Evolutionary conservation across 2,329 filamentous ascomycete species (phyloP), one percentile per base, ranked within the genome.

Genomic region (Arthroderma uncinatum): DNA sequence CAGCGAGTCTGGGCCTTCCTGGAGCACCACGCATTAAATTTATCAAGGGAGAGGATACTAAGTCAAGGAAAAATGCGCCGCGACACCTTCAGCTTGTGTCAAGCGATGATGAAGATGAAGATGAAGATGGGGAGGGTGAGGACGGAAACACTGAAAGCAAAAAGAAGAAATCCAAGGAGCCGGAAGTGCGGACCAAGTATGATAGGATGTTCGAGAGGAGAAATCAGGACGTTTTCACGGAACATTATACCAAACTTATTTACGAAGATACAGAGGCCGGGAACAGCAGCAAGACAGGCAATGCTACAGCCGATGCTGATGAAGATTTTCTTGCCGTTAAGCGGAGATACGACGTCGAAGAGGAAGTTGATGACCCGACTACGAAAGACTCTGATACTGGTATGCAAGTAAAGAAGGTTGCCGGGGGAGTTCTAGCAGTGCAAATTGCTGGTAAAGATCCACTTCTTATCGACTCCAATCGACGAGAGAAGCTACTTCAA

Each of bases 121-220:
- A 75, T 19, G 73, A 70, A 10, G 74, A 72, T 47, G 75, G 69
- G 25, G 75, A 74, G 58, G 50, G 19, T 16, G 8, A 52, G 2
- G 9, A 52, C 19, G 19, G 25, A 52, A 19, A n/a, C n/a, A n/a
- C n/a, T n/a, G 42, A n/a, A 1, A 75, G 70, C 39, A 65, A 69
- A 34, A 78, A 79, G 65, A 72, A 70, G 58, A 73, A 76, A 60
- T 83, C 81, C 69, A 83, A 84, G 73, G 85, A 87, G 73, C 77
- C 79, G 9, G 81, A 84, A 64, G 88, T 95, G 16, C 82, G 90
- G 60, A 98, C 94, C 33, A 97, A 95, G 71, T 94, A 95, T 70
- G 90, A 98, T 71, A 86, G 89, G 64, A 97, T 98, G 93, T 96
- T 97, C 72, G 92, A 96, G 76, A 81, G 93, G 60, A 87, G 86